A percentile compares a stretch with the other conserved stretches of the same genome.
phyloP scores from a whole-genome alignment of 306 rosid genomes.

The Quercus engelmannii region DNA sequence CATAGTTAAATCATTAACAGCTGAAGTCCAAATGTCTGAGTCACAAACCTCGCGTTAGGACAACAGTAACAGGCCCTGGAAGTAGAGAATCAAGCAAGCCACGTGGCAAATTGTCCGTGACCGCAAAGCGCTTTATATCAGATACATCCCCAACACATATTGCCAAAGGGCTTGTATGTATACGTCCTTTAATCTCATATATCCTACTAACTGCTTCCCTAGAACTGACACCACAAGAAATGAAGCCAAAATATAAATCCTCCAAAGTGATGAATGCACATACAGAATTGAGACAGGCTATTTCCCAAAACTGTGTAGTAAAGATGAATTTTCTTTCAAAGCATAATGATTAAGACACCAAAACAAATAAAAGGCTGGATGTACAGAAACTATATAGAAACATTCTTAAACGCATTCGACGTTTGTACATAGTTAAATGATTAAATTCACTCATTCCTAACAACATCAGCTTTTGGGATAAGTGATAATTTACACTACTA shows the following conservation, averaged over 20 bases:
- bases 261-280: not conserved
- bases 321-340: not conserved
- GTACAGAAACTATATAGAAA: not conserved
- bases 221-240: slow-evolving; percentile 48
- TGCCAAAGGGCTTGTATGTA: slow-evolving; percentile 77
- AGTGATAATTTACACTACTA: no score
- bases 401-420: not conserved
- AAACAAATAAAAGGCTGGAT: not conserved
- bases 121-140: slow-evolving; percentile 64
- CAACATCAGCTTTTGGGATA: no score
- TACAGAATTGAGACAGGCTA: not conserved
- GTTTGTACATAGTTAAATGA: no score
- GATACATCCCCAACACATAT: slow-evolving; percentile 75
- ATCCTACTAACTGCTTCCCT: slow-evolving; percentile 69
- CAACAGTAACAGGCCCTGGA: slow-evolving; percentile 90
- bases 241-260: not conserved
- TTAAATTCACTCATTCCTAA: no score
- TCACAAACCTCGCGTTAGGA: slow-evolving; percentile 65
- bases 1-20: not conserved
- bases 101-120: slow-evolving; percentile 64
- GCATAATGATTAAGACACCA: not conserved
- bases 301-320: not conserved
- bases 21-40: not conserved
- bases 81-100: slow-evolving; percentile 77
- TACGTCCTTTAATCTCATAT: slow-evolving; percentile 80